Evolutionary conservation across 2,329 filamentous ascomycete species (phyloP), one percentile per base, ranked within the genome.

Genomic region (Aspergillus fructus): DNA sequence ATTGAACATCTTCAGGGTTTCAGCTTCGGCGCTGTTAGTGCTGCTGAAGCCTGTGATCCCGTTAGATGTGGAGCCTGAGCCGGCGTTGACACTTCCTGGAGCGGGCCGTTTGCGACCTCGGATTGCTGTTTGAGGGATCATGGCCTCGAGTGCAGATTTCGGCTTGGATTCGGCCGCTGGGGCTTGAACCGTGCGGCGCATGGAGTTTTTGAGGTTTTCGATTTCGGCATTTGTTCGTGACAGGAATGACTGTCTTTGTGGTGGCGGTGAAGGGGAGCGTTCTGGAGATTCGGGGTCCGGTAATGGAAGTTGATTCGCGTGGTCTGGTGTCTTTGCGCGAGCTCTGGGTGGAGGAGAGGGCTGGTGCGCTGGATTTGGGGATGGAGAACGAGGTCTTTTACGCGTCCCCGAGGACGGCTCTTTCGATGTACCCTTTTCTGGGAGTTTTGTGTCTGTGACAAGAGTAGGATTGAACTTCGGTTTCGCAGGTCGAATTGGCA

Each of bases 1-100:
- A 58, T 88, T 87, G 56, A 97, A 83, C 42, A 93, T 78, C 55
- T 88, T 83, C 15, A 96, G 71, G 0, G 89, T 81, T 52, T 85
- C 83, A 58, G 83, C 79, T 60, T 91, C 89, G 13, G 73, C 83
- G 6, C 73, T 77, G 17, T 81, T 78, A 41, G 79, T 77, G 19
- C 81, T 78, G 43, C 79, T 78, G 6, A 77, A 71, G 7, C 77
- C 83, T 47, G 71, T 80, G 70, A 79, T 83, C 1, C 83, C 86
- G 13, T 83, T 82, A 51, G 85, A 81, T 55, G 89, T 59, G 47
- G 60, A 64, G 41, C 62, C 60, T 42, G 50, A 48, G 80, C 74
- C 56, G 9, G 63, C 63, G 46, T 64, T 67, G 24, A 49, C 59
- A 19, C 68, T 70, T 13, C 74, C 73, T 5, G 73, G 72, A 2